Base-by-base conservation (phyloP, 2,329 filamentous ascomycete species). In the Oidium heveae region DNA sequence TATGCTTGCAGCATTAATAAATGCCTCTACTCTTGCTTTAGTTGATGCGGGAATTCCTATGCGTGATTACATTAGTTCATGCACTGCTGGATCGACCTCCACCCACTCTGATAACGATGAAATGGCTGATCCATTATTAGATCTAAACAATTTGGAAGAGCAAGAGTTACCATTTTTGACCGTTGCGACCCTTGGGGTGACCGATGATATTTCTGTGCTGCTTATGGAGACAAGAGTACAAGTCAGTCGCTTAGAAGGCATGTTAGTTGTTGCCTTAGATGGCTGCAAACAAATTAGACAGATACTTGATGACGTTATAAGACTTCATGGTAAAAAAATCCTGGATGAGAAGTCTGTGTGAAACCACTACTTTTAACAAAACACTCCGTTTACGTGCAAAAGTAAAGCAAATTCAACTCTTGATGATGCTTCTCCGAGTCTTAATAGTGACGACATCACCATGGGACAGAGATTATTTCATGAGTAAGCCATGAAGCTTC, bases 21-120 rank as follows among this genome's bases (percentile, higher is more conserved):
- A 98, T 64, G 91, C 91, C 4, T 78, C 84, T 0, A 94, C 89
- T 0, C 77, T 98, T 13, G 91, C 91, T 0, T 77, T 96, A 22
- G 82, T 96, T 58, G 91, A 98, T 65, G 91, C 91, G 0, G 91
- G 91, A 54, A 82, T 98, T 20, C 91, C 91, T 24, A 95, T 96
- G 88, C 79, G 80, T 2, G 86, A 94, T 65, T 93, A 95, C 65
- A 76, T 96, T 2, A 80, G 81, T 22, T 86, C 88, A 6, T 93
- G 86, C 68, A 94, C 88, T 0, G 84, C 86, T 0, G 91, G 88
- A 4, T 84, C 82, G 15, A 86, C 83, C 0, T 80, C 80, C 0
- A 75, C 78, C 0, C 76, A 82, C 60, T 72, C 76, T 0, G 72
- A 73, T 1, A 77, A 76, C 55, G 80, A 84, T 63, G 82, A 84